Percentiles rank a stretch among this genome's conserved stretches.
Evolutionary conservation across 768 basidiomycete genomes (phyloP).

Genomic region (Omphalotus guepiniiformis): DNA sequence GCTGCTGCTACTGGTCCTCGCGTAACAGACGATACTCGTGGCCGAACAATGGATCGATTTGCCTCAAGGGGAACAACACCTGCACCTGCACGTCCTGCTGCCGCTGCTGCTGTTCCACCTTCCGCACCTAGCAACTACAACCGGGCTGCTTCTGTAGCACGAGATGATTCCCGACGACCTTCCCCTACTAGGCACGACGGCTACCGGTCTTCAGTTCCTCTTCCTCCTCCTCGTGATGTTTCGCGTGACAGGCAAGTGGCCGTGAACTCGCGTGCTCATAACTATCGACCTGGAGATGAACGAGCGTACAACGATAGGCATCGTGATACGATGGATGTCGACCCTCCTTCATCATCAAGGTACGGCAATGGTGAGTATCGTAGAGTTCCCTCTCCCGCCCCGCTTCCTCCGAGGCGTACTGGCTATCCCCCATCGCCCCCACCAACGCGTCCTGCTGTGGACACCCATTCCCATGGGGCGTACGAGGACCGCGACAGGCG

Average conservation of each 20-base stretch:
- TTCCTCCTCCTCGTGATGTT: too few species aligned
- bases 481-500: background rate
- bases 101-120: background rate
- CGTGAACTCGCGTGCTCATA: too few species aligned
- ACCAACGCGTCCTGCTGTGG: background rate
- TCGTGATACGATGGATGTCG: background rate
- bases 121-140: background rate
- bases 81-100: background rate
- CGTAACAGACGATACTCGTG: too few species aligned
- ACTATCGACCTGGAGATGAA: too few species aligned
- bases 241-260: too few species aligned
- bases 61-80: background rate
- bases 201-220: background rate
- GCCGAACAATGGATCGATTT: background rate
- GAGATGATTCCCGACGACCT: background rate
- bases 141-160: background rate
- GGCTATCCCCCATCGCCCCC: conserved; percentile 3
- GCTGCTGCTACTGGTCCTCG: too few species aligned
- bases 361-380: too few species aligned
- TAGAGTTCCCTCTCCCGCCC: background rate
- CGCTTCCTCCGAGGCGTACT: background rate
- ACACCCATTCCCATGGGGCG: background rate
- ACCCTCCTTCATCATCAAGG: background rate
- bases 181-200: background rate
- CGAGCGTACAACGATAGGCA: too few species aligned